phyloP scores from a whole-genome alignment of 139 green algal species.

The Edaphochlamys debaryana region DNA sequence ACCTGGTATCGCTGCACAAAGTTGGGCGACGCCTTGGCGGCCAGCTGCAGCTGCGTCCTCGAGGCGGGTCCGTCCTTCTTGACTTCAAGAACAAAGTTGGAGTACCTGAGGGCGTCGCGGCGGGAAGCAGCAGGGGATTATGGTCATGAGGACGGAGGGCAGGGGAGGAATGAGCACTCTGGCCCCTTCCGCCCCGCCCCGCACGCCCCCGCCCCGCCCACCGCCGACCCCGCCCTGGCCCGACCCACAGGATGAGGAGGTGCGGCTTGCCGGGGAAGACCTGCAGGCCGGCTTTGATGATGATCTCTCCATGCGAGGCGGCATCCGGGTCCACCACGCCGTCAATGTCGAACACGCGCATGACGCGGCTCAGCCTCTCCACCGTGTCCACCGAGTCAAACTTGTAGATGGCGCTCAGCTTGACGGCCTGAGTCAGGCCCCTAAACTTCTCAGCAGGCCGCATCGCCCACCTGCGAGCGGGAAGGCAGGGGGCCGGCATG shows the following conservation, averaged over 20 bases:
- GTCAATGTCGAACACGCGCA: constrained; percentile 41
- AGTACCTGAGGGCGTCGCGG: not conserved
- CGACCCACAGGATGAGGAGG: not conserved
- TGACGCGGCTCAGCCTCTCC: not conserved
- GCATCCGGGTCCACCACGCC: constrained; percentile 25
- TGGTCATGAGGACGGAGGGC: too few relatives aligned
- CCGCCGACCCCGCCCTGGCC: too few relatives aligned
- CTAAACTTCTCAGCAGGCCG: not conserved
- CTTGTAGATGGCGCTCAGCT: not conserved
- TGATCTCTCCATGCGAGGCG: constrained; percentile 21
- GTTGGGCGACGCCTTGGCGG: constrained; percentile 36
- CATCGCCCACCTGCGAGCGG: too few relatives aligned
- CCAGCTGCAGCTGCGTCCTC: constrained; percentile 60
- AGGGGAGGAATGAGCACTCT: too few relatives aligned
- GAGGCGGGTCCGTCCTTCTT: constrained; percentile 47
- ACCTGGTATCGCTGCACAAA: constrained; percentile 51
- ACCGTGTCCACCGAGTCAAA: not conserved
- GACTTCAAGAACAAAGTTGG: not conserved
- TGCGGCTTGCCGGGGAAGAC: not conserved
- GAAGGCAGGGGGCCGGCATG: too few relatives aligned
- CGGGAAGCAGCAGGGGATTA: not conserved
- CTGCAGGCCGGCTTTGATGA: not conserved
- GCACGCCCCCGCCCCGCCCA: not conserved
- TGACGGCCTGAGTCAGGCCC: not conserved
- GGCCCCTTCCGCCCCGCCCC: too few relatives aligned